Percentiles rank a stretch among this genome's conserved stretches.
These are phyloP conservation scores for Eucalyptus sp. DNA, from an alignment of 345 rosid species.

Conservation along the genomic window DNA sequence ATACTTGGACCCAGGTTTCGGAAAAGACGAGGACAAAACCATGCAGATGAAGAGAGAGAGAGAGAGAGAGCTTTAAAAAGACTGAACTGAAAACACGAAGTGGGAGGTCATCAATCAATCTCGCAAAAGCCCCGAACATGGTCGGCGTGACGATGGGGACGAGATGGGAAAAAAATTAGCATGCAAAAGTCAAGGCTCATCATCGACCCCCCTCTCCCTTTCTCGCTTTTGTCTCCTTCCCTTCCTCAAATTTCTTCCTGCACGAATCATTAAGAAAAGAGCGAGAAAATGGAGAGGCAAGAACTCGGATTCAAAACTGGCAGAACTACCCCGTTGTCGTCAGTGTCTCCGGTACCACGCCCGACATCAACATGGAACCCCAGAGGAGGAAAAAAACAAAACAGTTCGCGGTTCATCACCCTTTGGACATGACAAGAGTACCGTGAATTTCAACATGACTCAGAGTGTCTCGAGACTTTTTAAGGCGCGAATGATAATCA, in stretches of 20 bases:
- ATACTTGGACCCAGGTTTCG: not conserved
- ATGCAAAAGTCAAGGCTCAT: constrained; percentile 3
- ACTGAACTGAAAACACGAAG: not conserved
- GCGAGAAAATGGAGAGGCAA: not conserved
- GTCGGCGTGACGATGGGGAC: constrained; percentile 4
- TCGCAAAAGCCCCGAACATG: constrained; percentile 1
- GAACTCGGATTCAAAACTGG: not conserved
- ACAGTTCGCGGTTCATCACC: not conserved
- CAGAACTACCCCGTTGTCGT: not conserved
- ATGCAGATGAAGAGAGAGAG: not conserved
- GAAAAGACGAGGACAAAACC: not conserved
- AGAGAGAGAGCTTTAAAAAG: not conserved
- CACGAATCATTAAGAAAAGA: not conserved
- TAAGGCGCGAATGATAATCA: no score
- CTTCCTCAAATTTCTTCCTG: not conserved
- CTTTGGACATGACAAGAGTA: no score
- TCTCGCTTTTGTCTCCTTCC: not conserved
- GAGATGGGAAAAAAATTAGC: not conserved
- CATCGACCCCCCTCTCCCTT: not conserved
- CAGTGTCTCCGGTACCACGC: not conserved
- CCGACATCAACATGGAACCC: not conserved
- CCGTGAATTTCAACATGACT: not conserved
- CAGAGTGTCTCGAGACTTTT: no score
- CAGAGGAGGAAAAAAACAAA: not conserved
- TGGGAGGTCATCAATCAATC: not conserved